These are phyloP conservation scores for Eutrema salsugineum DNA, from an alignment of 441 rosid genomes.

Conservation along the genomic window DNA sequence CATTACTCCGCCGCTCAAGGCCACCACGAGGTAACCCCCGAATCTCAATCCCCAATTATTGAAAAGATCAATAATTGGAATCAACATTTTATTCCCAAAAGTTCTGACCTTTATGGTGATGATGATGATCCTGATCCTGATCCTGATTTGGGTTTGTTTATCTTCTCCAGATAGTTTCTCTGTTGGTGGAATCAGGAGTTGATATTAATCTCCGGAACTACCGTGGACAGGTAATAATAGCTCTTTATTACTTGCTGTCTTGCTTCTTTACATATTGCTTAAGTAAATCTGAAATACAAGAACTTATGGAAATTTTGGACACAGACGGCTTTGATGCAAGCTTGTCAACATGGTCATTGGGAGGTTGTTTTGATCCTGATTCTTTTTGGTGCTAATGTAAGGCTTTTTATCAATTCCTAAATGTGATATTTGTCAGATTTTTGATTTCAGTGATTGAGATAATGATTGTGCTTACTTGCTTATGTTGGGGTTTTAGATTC, in stretches of 20 bases:
- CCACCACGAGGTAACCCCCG: constrained; percentile 73
- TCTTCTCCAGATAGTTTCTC: constrained; percentile 68
- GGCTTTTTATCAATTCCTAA: constrained; percentile 7
- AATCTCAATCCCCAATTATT: too few relatives aligned
- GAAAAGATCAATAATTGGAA: not conserved
- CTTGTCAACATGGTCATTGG: constrained; percentile 99
- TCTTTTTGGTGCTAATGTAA: constrained; percentile 88
- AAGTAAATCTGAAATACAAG: not conserved
- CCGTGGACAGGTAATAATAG: constrained; percentile 87
- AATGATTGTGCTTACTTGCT: constrained; percentile 18
- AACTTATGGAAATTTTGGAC: constrained; percentile 8
- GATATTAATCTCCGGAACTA: constrained; percentile 94
- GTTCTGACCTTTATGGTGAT: constrained; percentile 3
- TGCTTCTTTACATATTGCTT: not conserved
- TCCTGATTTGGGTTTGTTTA: constrained; percentile 13
- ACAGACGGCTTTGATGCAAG: constrained; percentile 99
- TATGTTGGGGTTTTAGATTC: constrained; percentile 49
- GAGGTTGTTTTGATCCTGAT: constrained; percentile 84
- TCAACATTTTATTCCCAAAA: not conserved
- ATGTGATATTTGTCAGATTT: not conserved
- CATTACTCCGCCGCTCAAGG: constrained; percentile 99
- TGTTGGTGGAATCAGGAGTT: constrained; percentile 93
- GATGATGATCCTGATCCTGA: constrained; percentile 15
- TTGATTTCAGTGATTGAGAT: not conserved
- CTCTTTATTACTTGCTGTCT: not conserved